phyloP scores from a whole-genome alignment of 2,329 filamentous ascomycete species.

The Xylaria sp. region DNA sequence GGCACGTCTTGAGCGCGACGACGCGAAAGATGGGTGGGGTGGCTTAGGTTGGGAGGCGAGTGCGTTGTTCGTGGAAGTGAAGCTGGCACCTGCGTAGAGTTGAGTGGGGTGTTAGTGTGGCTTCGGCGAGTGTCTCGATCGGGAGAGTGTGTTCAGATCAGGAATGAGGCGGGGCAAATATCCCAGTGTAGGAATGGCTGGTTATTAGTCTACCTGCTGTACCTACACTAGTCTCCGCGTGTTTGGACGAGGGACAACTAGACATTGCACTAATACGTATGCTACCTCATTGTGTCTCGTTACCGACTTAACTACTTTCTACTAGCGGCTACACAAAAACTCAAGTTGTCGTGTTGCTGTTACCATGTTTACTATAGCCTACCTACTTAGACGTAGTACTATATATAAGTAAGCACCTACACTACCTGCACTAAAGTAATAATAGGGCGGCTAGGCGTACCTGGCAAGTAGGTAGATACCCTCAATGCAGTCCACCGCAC shows the following conservation, averaged over 20 bases:
- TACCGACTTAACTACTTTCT: not conserved
- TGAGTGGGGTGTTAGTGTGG: constrained; percentile 37
- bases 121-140: constrained; percentile 38
- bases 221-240: constrained; percentile 10
- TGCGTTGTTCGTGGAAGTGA: constrained; percentile 23
- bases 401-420: constrained; percentile 10
- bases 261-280: not conserved
- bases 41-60: constrained; percentile 21
- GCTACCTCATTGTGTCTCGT: not conserved
- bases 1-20: constrained; percentile 24
- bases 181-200: constrained; percentile 33
- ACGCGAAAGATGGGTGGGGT: constrained; percentile 31
- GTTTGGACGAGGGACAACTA: constrained; percentile 8
- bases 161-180: constrained; percentile 34
- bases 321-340: not conserved
- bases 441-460: not conserved
- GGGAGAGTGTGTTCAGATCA: constrained; percentile 32
- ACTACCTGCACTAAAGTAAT: not conserved
- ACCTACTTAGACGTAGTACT: too few relatives aligned
- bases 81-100: constrained; percentile 24
- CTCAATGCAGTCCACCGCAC: constrained; percentile 27
- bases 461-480: constrained; percentile 5
- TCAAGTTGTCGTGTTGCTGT: not conserved
- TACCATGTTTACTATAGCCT: constrained; percentile 1
- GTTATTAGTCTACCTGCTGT: constrained; percentile 18